Evolutionary conservation across 352 stramenopile genomes (phyloP).

Genomic region (Lagenidium giganteum): DNA sequence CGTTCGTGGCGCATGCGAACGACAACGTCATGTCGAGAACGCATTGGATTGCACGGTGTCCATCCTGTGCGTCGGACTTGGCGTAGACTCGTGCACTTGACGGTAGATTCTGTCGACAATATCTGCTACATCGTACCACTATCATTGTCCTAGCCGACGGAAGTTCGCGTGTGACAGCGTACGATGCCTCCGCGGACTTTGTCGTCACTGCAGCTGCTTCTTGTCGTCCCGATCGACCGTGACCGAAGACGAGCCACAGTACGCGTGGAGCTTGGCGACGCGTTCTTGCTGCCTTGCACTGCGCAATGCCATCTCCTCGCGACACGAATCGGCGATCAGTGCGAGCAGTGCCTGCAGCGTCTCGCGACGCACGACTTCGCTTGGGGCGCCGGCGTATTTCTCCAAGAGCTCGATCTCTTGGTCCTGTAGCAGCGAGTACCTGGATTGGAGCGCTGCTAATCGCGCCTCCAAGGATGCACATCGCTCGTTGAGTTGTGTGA

Average conservation of each 20-base stretch:
- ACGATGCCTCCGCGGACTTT: no score
- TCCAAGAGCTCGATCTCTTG: conserved; percentile 39
- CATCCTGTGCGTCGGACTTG: no score
- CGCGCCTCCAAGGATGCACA: conserved; percentile 33
- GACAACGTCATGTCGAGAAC: no score
- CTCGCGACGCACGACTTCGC: conserved; percentile 18
- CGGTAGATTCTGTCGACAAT: no score
- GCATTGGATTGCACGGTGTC: no score
- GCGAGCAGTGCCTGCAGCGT: conserved; percentile 19
- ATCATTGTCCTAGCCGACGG: no score
- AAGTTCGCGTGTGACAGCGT: no score
- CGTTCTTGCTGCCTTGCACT: conserved; percentile 21
- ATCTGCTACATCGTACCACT: no score
- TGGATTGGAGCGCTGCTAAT: conserved; percentile 24
- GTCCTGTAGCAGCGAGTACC: conserved; percentile 15
- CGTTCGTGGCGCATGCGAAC: no score
- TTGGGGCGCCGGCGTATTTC: conserved; percentile 13
- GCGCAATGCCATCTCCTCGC: conserved; percentile 24
- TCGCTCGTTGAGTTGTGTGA: conserved; percentile 34
- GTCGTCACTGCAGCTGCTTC: conserved; percentile 7
- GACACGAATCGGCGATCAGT: conserved; percentile 18
- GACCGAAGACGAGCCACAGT: conserved; percentile 63
- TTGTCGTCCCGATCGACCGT: conserved; percentile 40
- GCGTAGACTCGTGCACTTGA: no score
- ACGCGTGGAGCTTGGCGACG: conserved; percentile 37